phyloP scores from a whole-genome alignment of 176 grass and related monocot species.

The Raddia guianensis region DNA sequence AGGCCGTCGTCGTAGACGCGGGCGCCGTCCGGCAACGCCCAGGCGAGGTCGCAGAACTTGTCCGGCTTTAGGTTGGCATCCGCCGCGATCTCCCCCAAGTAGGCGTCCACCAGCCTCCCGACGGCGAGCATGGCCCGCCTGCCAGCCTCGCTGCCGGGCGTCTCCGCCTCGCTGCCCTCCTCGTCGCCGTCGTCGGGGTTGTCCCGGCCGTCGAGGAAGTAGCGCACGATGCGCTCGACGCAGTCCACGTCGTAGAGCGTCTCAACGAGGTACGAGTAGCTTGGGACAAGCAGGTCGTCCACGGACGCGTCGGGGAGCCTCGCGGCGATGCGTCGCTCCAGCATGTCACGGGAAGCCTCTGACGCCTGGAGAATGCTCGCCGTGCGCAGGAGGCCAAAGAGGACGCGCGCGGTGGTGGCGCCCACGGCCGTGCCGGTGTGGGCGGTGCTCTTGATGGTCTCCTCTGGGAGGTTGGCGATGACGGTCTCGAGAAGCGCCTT shows the following conservation, averaged over 20 bases:
- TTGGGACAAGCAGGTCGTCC: conserved; percentile 92
- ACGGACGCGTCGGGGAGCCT: conserved; percentile 70
- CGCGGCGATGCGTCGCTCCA: conserved; percentile 75
- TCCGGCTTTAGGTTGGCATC: conserved; percentile 85
- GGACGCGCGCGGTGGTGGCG: conserved; percentile 66
- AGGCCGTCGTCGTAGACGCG: conserved; percentile 90
- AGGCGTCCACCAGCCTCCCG: conserved; percentile 78
- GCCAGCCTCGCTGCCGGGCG: conserved; percentile 35
- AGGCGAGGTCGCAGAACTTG: conserved; percentile 93
- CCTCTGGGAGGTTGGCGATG: conserved; percentile 84
- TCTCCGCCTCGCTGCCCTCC: conserved; percentile 48
- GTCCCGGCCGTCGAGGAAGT: conserved; percentile 67
- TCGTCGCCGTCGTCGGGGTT: conserved; percentile 34
- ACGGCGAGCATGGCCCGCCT: conserved; percentile 53
- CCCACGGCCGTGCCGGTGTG: conserved; percentile 56
- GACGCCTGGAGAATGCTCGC: conserved; percentile 80
- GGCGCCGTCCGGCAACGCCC: conserved; percentile 75
- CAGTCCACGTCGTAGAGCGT: conserved; percentile 99
- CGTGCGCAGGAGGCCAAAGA: conserved; percentile 91
- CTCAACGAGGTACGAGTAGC: conserved; percentile 93
- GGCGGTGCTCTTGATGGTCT: conserved; percentile 58
- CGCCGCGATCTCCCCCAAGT: conserved; percentile 84
- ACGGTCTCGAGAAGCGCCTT: conserved; percentile 84
- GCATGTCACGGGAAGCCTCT: conserved; percentile 57
- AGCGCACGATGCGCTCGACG: conserved; percentile 71